These are phyloP conservation scores for Capsella bursapastoris DNA, from an alignment of 345 rosid species.

Conservation along the genomic window DNA sequence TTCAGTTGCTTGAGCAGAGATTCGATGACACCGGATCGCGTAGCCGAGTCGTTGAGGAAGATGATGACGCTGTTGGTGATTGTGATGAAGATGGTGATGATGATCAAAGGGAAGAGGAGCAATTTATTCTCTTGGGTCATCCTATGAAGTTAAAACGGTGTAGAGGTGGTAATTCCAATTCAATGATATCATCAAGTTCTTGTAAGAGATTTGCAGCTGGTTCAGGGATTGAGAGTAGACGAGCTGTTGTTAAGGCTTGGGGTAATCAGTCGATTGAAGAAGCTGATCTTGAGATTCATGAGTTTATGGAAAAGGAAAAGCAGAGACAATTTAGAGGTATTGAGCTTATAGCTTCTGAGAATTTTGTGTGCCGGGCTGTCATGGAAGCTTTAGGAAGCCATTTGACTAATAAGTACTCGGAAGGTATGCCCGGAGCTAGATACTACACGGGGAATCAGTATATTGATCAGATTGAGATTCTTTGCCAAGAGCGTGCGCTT, in stretches of 20 bases:
- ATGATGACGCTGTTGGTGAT: constrained; percentile 11
- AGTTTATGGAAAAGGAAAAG: constrained; percentile 70
- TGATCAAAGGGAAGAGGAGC: constrained; percentile 52
- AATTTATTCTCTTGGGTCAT: constrained; percentile 73
- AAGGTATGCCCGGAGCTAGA: constrained; percentile 74
- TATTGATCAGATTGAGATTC: constrained; percentile 74
- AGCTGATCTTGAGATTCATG: constrained; percentile 65
- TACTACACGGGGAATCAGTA: constrained; percentile 76
- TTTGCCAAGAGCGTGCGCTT: constrained; percentile 72
- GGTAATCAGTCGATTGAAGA: constrained; percentile 57
- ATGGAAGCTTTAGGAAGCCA: constrained; percentile 85
- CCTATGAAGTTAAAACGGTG: constrained; percentile 59
- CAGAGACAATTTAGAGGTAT: constrained; percentile 65
- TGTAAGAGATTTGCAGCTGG: constrained; percentile 40
- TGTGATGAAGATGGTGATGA: constrained; percentile 39
- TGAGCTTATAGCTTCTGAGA: constrained; percentile 83
- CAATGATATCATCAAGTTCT: constrained; percentile 42
- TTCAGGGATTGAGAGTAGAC: constrained; percentile 44
- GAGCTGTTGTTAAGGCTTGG: constrained; percentile 53
- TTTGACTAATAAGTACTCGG: constrained; percentile 79
- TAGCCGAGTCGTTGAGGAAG: constrained; percentile 20
- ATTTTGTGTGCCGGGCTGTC: constrained; percentile 71
- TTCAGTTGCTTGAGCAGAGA: constrained; percentile 53
- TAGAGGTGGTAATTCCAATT: constrained; percentile 44
- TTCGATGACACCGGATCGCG: constrained; percentile 34